A percentile compares a stretch with the other conserved stretches of the same genome.
phyloP scores from a whole-genome alignment of 202 grass and related monocot genomes.

The Schoenoplectus triqueter region DNA sequence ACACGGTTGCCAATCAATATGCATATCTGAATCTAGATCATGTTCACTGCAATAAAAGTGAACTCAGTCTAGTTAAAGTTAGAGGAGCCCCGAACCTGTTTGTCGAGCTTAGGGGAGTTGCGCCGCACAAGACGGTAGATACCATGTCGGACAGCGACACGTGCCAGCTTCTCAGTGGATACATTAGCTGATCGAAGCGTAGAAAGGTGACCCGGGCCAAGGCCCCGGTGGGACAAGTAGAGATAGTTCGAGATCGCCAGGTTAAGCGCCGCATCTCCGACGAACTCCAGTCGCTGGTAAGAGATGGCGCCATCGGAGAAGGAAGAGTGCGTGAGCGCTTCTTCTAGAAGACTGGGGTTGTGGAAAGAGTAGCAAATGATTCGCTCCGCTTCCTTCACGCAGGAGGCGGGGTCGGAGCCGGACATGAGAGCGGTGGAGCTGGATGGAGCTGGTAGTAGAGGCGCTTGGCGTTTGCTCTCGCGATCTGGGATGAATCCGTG shows the following conservation, averaged over 20 bases:
- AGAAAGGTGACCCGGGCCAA: slow-evolving; percentile 61
- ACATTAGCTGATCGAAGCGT: slow-evolving; percentile 70
- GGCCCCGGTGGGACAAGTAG: slow-evolving; percentile 53
- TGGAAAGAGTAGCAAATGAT: slow-evolving; percentile 61
- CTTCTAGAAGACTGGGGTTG: slow-evolving; percentile 53
- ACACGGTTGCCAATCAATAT: not conserved
- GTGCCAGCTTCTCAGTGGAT: slow-evolving; percentile 81
- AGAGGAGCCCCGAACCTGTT: slow-evolving; percentile 36
- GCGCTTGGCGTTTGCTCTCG: not conserved
- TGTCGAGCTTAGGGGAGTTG: slow-evolving; percentile 63
- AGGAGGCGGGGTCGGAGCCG: not conserved
- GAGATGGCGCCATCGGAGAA: slow-evolving; percentile 18
- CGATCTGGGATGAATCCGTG: not conserved
- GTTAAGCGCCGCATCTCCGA: slow-evolving; percentile 73
- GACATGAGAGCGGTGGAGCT: not conserved
- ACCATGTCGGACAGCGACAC: slow-evolving; percentile 60
- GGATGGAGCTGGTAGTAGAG: not conserved
- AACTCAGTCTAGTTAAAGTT: not conserved
- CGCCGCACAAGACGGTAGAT: slow-evolving; percentile 65
- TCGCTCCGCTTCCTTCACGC: slow-evolving; percentile 39
- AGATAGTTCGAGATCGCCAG: slow-evolving; percentile 64
- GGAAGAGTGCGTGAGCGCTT: slow-evolving; percentile 84
- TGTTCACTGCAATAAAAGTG: not conserved
- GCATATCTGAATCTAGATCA: not conserved
- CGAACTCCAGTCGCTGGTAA: slow-evolving; percentile 85